phyloP scores from a whole-genome alignment of 1,284 basidiomycete genomes.

The Gomphus bonarii region DNA sequence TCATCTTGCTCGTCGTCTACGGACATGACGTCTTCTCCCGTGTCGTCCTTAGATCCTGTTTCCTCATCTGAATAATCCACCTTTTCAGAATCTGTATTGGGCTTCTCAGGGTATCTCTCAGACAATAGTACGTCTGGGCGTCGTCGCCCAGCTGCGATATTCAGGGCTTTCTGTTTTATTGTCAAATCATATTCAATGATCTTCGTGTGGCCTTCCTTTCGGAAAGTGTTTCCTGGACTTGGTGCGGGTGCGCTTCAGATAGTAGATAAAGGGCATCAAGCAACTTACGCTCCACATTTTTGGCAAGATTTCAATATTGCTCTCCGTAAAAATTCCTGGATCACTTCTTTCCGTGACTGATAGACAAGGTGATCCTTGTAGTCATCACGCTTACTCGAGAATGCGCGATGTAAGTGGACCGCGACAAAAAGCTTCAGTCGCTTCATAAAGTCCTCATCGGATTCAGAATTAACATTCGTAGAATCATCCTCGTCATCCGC shows the following conservation, averaged over 20 bases:
- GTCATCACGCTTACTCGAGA: constrained; percentile 59
- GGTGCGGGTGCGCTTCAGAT: constrained; percentile 4
- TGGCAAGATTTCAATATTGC: constrained; percentile 66
- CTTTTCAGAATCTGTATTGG: neutral
- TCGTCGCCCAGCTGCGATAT: constrained; percentile 42
- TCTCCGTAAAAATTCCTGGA: constrained; percentile 74
- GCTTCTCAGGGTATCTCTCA: constrained; percentile 17
- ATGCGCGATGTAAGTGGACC: constrained; percentile 48
- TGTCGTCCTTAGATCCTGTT: constrained; percentile 38
- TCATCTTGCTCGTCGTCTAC: constrained; percentile 38
- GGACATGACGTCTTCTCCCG: constrained; percentile 34
- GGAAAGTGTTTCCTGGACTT: constrained; percentile 79
- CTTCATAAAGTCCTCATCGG: constrained; percentile 54
- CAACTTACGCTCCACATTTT: constrained; percentile 75
- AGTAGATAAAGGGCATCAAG: constrained; percentile 6
- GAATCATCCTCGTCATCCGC: constrained; percentile 29
- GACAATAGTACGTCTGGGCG: constrained; percentile 64
- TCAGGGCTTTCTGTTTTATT: constrained; percentile 65
- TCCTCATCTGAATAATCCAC: constrained; percentile 27
- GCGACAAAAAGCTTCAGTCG: constrained; percentile 70
- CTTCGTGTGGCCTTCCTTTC: constrained; percentile 92
- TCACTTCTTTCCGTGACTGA: constrained; percentile 76
- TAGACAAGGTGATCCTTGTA: constrained; percentile 89
- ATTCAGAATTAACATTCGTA: constrained; percentile 31
- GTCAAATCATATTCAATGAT: constrained; percentile 90